Evolutionary conservation across 805 yeast genomes (phyloP).

Genomic region (Yarrowia hollandica): DNA sequence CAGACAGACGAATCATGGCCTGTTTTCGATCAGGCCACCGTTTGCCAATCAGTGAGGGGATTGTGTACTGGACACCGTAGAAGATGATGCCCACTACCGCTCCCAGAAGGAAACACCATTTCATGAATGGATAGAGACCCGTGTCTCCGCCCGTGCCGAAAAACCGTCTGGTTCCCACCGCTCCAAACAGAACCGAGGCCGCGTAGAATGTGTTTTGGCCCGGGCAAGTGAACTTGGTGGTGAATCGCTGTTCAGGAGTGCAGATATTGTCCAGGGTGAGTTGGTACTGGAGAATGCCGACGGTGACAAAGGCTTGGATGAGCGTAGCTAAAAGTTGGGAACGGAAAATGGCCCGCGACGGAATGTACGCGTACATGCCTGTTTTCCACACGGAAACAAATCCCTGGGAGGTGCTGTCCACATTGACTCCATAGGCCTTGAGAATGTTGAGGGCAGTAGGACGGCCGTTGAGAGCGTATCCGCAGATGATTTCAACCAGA

Average conservation of each 20-base stretch:
- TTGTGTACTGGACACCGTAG: background rate
- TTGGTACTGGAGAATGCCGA: conserved; percentile 41
- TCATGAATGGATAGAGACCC: conserved; percentile 34
- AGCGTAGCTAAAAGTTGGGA: conserved; percentile 46
- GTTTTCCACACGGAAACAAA: conserved; percentile 59
- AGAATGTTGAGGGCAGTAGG: conserved; percentile 62
- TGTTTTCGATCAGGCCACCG: background rate
- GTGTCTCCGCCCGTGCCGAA: conserved; percentile 36
- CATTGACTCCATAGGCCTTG: conserved; percentile 61
- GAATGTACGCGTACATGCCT: conserved; percentile 59
- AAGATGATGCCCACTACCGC: conserved; percentile 36
- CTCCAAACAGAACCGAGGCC: conserved; percentile 50
- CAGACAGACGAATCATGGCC: conserved; percentile 32
- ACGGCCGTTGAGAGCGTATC: conserved; percentile 65
- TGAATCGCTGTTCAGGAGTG: conserved; percentile 34
- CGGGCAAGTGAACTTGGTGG: conserved; percentile 43
- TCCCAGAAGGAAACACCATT: conserved; percentile 35
- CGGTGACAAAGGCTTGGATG: conserved; percentile 39
- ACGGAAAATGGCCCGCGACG: conserved; percentile 56
- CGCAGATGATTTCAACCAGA: conserved; percentile 61
- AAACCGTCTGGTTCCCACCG: conserved; percentile 50
- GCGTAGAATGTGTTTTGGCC: conserved; percentile 49
- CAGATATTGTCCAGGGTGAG: conserved; percentile 39
- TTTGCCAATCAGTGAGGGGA: background rate
- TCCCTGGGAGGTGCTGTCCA: conserved; percentile 59